Evolutionary conservation across 257 asterid species (phyloP), one percentile per base, ranked within the genome.

Genomic region (Solanum sejunctum): DNA sequence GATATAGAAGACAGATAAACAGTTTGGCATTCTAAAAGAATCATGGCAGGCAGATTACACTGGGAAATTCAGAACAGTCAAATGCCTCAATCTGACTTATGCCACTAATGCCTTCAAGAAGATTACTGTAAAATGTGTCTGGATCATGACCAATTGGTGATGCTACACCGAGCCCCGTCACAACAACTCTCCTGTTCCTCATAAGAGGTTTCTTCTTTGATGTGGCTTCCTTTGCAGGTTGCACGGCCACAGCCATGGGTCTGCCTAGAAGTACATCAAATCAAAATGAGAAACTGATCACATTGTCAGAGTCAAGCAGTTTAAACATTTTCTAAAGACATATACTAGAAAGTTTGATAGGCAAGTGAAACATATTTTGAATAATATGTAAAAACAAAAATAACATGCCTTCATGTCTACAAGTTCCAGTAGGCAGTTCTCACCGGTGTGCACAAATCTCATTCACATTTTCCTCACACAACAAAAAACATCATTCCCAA

Each of bases 61-160:
- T 89, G 86, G 90, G 89, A 73, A 84, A 88, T 12, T 88, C 63
- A 21, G 91, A 66, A 81, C 89, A 87, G 84, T 91, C 91, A 80
- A 89, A 91, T 39, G 90, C 87, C 83, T 91, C 92, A 51, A 91
- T 89, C 86, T 79, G 70, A 87, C 84, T 86, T 60, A 89, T 84
- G 84, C 92, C 93, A 16, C 90, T 91, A 10, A 85, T 87, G 43
- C 93, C 93, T 86, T 91, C 86, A 72, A 89, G 93, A 82, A 89
- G 88, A 87, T 89, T 88, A 63, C 63, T 66, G 67, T 91, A 91
- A 60, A 88, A 89, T 47, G 57, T 86, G 73, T 88, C 89, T 7
- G 88, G 85, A 56, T 88, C 85, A 55, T 88, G 88, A 45, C 93
- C 92, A 71, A 89, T 85, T 5, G 93, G 89, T 23, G 93, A 82